Evolutionary conservation across 2,329 filamentous ascomycete genomes (phyloP).

Genomic region (Epichloe hybrida): DNA sequence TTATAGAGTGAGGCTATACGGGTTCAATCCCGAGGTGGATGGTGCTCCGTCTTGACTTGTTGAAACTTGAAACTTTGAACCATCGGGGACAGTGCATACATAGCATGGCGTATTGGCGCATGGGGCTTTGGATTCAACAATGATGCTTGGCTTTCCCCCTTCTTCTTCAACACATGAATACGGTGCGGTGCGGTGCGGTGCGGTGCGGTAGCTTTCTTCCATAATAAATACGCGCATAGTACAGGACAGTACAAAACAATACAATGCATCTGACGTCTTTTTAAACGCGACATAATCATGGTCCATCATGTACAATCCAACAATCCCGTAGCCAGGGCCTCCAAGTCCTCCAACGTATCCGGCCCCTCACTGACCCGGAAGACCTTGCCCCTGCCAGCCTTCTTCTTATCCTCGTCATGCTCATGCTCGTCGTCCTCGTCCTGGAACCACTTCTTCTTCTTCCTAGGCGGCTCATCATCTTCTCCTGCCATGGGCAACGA

Average conservation of each 20-base stretch:
- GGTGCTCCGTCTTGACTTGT: background rate
- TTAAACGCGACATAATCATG: no score
- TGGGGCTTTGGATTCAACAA: background rate
- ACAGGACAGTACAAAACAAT: no score
- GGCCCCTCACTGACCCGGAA: constrained; percentile 54
- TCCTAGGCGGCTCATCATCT: constrained; percentile 26
- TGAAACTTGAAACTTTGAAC: background rate
- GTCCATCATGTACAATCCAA: constrained; percentile 28
- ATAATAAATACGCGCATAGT: no score
- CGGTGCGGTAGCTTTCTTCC: no score
- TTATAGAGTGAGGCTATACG: constrained; percentile 47
- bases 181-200: no score
- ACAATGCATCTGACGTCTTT: no score
- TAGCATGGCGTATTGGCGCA: background rate
- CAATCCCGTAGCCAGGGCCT: constrained; percentile 61
- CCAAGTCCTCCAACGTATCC: constrained; percentile 67
- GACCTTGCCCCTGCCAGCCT: constrained; percentile 34
- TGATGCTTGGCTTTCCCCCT: no score
- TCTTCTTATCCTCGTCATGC: constrained; percentile 22
- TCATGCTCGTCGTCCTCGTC: constrained; percentile 42
- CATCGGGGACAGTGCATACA: background rate
- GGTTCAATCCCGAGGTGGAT: constrained; percentile 23
- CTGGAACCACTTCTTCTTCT: constrained; percentile 70
- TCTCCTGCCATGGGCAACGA: constrained; percentile 36
- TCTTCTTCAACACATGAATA: no score